Evolutionary conservation across 2,329 filamentous ascomycete genomes (phyloP).

Genomic region (Lachnellula arida): DNA sequence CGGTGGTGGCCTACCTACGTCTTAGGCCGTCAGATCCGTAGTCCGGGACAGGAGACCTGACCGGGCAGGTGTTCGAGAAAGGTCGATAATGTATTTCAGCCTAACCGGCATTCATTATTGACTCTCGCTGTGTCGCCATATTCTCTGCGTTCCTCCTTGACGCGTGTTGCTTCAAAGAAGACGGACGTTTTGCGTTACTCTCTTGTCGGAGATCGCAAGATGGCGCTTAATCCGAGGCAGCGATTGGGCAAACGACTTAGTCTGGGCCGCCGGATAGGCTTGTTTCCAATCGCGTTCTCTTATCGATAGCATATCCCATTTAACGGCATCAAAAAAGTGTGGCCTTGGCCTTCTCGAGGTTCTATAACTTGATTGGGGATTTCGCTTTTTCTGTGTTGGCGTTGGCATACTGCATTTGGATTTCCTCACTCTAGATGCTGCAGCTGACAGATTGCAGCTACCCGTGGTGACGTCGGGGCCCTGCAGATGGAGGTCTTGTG

Average conservation of each 20-base stretch:
- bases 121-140: too few relatives aligned
- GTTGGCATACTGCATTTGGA: neutral
- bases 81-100: too few relatives aligned
- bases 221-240: slow-evolving; percentile 14
- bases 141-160: too few relatives aligned
- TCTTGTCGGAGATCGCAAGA: neutral
- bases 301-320: slow-evolving; percentile 12
- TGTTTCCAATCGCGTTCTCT: slow-evolving; percentile 1
- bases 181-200: too few relatives aligned
- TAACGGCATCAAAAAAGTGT: neutral
- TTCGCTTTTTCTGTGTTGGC: neutral
- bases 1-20: too few relatives aligned
- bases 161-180: too few relatives aligned
- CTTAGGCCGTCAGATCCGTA: too few relatives aligned
- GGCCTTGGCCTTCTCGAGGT: neutral
- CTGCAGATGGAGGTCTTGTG: slow-evolving; percentile 18
- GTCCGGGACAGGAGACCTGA: too few relatives aligned
- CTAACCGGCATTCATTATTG: too few relatives aligned
- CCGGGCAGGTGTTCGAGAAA: too few relatives aligned
- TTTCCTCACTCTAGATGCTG: slow-evolving; percentile 14
- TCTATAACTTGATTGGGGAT: slow-evolving; percentile 9
- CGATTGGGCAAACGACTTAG: slow-evolving; percentile 10
- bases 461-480: slow-evolving; percentile 27
- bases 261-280: slow-evolving; percentile 5
- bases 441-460: slow-evolving; percentile 24